These are phyloP conservation scores for Hansenula anomala DNA, from an alignment of 1,139 yeast species.

Conservation along the genomic window DNA sequence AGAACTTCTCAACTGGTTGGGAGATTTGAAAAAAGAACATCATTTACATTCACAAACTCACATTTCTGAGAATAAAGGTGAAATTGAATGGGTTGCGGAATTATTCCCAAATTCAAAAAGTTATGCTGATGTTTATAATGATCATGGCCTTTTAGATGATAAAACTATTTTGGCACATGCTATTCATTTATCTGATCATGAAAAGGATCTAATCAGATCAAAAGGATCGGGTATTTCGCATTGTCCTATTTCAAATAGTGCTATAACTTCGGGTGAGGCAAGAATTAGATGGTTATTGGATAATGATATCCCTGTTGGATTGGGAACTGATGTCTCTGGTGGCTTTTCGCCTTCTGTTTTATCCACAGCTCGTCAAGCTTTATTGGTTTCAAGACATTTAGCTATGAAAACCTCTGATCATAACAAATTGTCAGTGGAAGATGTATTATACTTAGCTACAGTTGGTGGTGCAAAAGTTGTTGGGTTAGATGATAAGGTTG, in stretches of 20 bases:
- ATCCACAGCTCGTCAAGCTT: constrained; percentile 70
- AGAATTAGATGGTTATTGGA: constrained; percentile 69
- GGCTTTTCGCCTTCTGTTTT: constrained; percentile 83
- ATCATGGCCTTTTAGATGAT: constrained; percentile 51
- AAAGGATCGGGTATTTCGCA: constrained; percentile 76
- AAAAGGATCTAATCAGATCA: constrained; percentile 49
- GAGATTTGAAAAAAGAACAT: constrained; percentile 37
- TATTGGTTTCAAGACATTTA: constrained; percentile 78
- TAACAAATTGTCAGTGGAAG: constrained; percentile 58
- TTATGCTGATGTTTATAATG: constrained; percentile 77
- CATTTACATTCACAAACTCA: constrained; percentile 84
- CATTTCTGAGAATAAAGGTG: constrained; percentile 72
- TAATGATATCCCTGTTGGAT: constrained; percentile 66
- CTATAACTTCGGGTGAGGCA: constrained; percentile 89
- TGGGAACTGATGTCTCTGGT: constrained; percentile 93
- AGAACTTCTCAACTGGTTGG: constrained; percentile 57
- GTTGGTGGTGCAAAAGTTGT: constrained; percentile 86
- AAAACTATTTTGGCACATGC: constrained; percentile 89
- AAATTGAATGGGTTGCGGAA: constrained; percentile 68
- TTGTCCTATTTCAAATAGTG: constrained; percentile 90
- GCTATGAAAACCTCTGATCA: constrained; percentile 51
- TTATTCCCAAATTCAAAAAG: constrained; percentile 66
- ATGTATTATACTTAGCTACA: constrained; percentile 79
- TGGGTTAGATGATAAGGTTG: constrained; percentile 51
- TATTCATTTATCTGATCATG: constrained; percentile 64